These are phyloP conservation scores for Craspedostauros australis DNA, from an alignment of 108 stramenopile species.

Conservation along the genomic window DNA sequence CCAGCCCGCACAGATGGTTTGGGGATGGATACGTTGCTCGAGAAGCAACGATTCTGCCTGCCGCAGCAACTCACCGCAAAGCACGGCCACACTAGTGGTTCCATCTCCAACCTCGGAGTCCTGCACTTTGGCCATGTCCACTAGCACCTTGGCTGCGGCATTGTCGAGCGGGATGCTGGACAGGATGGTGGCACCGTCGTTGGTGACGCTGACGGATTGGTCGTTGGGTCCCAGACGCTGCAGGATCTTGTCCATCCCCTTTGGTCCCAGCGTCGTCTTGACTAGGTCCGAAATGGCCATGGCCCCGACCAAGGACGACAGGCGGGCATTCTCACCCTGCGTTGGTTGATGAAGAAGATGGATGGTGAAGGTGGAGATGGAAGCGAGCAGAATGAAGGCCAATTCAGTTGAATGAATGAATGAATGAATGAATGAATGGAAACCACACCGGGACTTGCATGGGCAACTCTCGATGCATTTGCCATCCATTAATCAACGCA, in stretches of 20 bases:
- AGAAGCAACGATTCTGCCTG: constrained; percentile 94
- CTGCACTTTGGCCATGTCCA: constrained; percentile 97
- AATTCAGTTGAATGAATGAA: not conserved
- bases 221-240: constrained; percentile 81
- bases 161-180: constrained; percentile 91
- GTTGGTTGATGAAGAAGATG: not conserved
- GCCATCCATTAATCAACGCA: not conserved
- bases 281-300: constrained; percentile 99
- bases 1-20: constrained; percentile 98
- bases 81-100: constrained; percentile 90
- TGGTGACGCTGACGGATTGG: constrained; percentile 80
- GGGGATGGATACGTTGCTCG: constrained; percentile 94
- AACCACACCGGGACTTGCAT: not conserved
- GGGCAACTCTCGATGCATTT: not conserved
- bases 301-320: constrained; percentile 97
- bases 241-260: constrained; percentile 98
- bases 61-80: constrained; percentile 96
- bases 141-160: constrained; percentile 97
- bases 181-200: constrained; percentile 96
- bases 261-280: constrained; percentile 99
- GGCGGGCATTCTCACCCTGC: constrained; percentile 97
- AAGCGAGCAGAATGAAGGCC: not conserved
- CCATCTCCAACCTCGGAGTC: constrained; percentile 99
- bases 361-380: not conserved
- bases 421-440: not conserved